phyloP scores from a whole-genome alignment of 257 asterid species.

The Solanum etuberosum region DNA sequence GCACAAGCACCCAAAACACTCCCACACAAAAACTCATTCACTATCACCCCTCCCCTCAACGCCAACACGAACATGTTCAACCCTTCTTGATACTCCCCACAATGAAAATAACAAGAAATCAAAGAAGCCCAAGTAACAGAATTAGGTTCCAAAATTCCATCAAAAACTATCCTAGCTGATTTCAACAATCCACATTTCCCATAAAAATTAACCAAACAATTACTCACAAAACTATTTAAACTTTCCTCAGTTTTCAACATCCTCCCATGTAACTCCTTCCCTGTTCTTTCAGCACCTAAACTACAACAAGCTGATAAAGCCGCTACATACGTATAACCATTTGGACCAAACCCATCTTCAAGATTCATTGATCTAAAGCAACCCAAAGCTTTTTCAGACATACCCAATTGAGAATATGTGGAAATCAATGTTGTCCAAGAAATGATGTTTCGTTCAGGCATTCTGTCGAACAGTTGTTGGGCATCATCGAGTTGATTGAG shows the following conservation, averaged over 20 bases:
- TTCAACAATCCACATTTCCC: slow-evolving; percentile 62
- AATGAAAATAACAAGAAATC: slow-evolving; percentile 38
- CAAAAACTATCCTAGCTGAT: slow-evolving; percentile 48
- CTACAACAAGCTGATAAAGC: slow-evolving; percentile 54
- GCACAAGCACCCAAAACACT: slow-evolving; percentile 61
- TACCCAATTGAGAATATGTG: slow-evolving; percentile 42
- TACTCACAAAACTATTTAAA: slow-evolving; percentile 35
- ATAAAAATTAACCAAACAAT: slow-evolving; percentile 59
- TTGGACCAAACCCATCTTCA: slow-evolving; percentile 40
- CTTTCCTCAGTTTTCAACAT: slow-evolving; percentile 29
- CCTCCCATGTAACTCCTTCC: slow-evolving; percentile 68
- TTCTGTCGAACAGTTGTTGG: slow-evolving; percentile 43
- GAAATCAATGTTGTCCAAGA: slow-evolving; percentile 67
- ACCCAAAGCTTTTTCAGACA: slow-evolving; percentile 30
- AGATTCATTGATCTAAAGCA: slow-evolving; percentile 44
- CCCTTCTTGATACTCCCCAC: slow-evolving; percentile 50
- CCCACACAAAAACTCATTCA: slow-evolving; percentile 50
- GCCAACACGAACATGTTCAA: slow-evolving; percentile 42
- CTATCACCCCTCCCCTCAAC: slow-evolving; percentile 34
- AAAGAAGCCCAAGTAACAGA: slow-evolving; percentile 58
- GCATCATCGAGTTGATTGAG: slow-evolving; percentile 24
- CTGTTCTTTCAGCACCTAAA: slow-evolving; percentile 28
- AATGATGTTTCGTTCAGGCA: slow-evolving; percentile 42
- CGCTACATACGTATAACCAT: slow-evolving; percentile 50
- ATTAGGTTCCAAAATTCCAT: slow-evolving; percentile 38